Percentiles rank a stretch among this genome's conserved stretches.
These are phyloP conservation scores for Paraphoma chrysanthemicola DNA, from an alignment of 2,329 filamentous ascomycete species.

Conservation along the genomic window DNA sequence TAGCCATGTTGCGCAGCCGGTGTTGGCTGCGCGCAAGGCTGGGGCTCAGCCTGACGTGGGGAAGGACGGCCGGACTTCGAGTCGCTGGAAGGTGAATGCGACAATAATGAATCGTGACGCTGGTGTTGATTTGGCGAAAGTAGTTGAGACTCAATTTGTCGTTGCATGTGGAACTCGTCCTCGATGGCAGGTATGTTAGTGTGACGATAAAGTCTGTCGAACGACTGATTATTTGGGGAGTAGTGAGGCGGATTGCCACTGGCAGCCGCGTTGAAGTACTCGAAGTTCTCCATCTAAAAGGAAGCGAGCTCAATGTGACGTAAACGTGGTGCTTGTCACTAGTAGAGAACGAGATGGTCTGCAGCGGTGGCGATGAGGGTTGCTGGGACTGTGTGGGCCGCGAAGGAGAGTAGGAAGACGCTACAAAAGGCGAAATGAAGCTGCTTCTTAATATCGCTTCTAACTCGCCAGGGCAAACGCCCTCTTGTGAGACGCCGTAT, in stretches of 20 bases:
- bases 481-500: too few relatives aligned
- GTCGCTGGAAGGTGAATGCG: constrained; percentile 12
- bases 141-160: constrained; percentile 10
- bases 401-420: not conserved
- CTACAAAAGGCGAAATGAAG: not conserved
- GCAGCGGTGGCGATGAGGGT: not conserved
- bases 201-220: not conserved
- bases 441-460: not conserved
- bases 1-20: constrained; percentile 3
- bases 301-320: not conserved
- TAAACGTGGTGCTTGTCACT: not conserved
- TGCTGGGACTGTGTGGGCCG: not conserved
- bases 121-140: constrained; percentile 10
- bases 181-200: constrained; percentile 1
- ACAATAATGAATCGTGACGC: constrained; percentile 20
- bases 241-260: not conserved
- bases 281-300: not conserved
- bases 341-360: not conserved
- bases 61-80: not conserved
- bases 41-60: constrained; percentile 21
- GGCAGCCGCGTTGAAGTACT: constrained; percentile 1
- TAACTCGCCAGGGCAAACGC: not conserved
- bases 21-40: constrained; percentile 19
- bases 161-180: constrained; percentile 7
- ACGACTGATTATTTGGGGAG: constrained; percentile 1